Percentiles rank a stretch among this genome's conserved stretches.
Conservation (phyloP, 78 protist species). For the slime mould (Dictyostelium discoideum) region DNA sequence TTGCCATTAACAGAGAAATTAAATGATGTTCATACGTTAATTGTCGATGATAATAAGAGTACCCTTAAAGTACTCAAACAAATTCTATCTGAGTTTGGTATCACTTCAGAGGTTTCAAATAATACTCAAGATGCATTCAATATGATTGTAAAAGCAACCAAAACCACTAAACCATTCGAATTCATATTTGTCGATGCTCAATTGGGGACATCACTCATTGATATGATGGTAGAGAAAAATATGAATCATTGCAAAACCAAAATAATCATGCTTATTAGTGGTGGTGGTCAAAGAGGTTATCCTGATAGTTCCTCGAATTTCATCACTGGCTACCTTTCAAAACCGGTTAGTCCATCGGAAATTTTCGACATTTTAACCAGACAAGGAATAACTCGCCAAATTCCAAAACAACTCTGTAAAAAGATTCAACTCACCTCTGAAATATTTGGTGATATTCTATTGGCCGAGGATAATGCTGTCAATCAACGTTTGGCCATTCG, state of each 20-base stretch:
- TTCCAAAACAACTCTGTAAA: background rate
- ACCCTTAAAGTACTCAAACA: constrained; percentile 46
- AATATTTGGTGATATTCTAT: constrained; percentile 46
- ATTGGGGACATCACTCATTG: constrained; percentile 31
- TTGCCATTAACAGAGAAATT: background rate
- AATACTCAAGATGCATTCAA: constrained; percentile 36
- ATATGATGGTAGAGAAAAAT: background rate
- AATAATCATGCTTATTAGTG: constrained; percentile 68
- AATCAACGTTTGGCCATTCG: constrained; percentile 81
- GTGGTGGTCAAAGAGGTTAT: constrained; percentile 73
- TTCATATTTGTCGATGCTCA: constrained; percentile 74
- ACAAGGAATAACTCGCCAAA: background rate
- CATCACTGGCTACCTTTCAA: constrained; percentile 59
- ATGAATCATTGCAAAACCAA: background rate
- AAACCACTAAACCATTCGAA: constrained; percentile 21
- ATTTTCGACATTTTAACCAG: constrained; percentile 39
- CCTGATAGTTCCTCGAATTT: constrained; percentile 18
- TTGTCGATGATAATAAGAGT: constrained; percentile 67
- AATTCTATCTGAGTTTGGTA: constrained; percentile 52
- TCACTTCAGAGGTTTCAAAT: constrained; percentile 37
- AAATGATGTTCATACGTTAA: constrained; percentile 38
- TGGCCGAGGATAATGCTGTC: constrained; percentile 85
- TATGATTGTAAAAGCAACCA: background rate
- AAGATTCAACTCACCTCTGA: background rate
- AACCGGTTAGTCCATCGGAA: constrained; percentile 51